phyloP scores from a whole-genome alignment of 148 eudicot species.

The Camellia granthamiana region DNA sequence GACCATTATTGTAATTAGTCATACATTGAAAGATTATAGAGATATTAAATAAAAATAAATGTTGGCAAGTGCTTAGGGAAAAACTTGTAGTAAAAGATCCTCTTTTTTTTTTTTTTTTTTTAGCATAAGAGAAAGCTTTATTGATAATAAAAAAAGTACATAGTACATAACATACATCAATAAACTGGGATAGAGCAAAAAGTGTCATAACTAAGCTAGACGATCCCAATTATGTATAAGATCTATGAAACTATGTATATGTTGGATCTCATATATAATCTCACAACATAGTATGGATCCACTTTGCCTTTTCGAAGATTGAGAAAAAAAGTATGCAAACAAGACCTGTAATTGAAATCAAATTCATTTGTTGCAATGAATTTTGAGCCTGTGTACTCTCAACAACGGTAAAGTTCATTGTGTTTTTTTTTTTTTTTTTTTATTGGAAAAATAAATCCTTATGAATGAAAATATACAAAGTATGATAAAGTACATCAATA shows the following conservation, averaged over 20 bases:
- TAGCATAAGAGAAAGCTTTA: too few relatives aligned
- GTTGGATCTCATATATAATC: not conserved
- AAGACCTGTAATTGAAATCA: not conserved
- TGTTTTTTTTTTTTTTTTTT: too few relatives aligned
- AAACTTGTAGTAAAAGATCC: not conserved
- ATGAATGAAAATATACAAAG: too few relatives aligned
- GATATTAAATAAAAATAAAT: too few relatives aligned
- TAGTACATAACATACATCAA: too few relatives aligned
- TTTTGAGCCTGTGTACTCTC: not conserved
- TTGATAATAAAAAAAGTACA: too few relatives aligned
- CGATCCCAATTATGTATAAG: not conserved
- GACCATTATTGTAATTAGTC: too few relatives aligned
- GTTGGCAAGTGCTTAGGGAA: not conserved
- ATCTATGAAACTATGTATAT: not conserved
- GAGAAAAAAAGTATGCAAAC: not conserved
- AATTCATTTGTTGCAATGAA: not conserved
- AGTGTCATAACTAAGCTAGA: too few relatives aligned
- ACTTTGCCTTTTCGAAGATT: not conserved
- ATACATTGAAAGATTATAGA: not conserved
- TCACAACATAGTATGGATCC: not conserved
- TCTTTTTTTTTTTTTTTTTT: too few relatives aligned
- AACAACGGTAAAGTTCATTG: not conserved
- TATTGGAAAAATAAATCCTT: too few relatives aligned
- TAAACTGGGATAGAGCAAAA: too few relatives aligned
- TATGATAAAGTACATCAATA: too few relatives aligned